Evolutionary conservation across 2,329 filamentous ascomycete genomes (phyloP), one percentile per base, ranked within the genome.

Genomic region (Pseudogymnoascus sp.): DNA sequence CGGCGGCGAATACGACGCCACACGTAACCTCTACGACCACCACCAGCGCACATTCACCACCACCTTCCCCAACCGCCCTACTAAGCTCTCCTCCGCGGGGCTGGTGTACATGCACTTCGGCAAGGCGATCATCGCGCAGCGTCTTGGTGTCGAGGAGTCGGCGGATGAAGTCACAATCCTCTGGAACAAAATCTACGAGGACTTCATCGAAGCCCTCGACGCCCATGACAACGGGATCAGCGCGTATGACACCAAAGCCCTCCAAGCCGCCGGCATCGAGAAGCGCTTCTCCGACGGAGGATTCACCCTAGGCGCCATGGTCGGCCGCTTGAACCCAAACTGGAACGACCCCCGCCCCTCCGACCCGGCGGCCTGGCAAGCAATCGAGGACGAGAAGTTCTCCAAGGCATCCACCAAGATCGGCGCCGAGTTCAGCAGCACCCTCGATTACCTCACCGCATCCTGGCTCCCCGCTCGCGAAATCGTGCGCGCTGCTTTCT

Each of bases 91-190:
- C 63, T 96, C 91, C 66, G 95, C 95, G 0, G 95, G 95, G 1
- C 83, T 99, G 21, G 91, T 99, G 36, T 99, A 95, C 80, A 84
- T 96, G 82, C 93, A 97, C 80, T 97, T 96, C 75, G 95, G 95
- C 69, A 87, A 86, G 70, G 83, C 86, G 64, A 91, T 97, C 73
- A 87, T 99, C 71, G 85, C 89, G 2, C 79, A 84, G 61, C 80
- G 85, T 63, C 84, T 88, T 8, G 81, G 80, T n/a, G 77, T 87
- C 29, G 73, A 81, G 11, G 79, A 86, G 67, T 85, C 87, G 62
- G 80, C 83, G 67, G 76, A 85, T 47, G 87, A 92, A 68, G 87
- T 95, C 51, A 81, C 83, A 42, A 77, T 96, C 31, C 81, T 99
- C 63, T 96, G 90, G 80, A 81, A 86, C 72, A 97, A 97, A 80